Base-by-base conservation (phyloP, 257 asterid species). In the Anisodus acutangulus region DNA sequence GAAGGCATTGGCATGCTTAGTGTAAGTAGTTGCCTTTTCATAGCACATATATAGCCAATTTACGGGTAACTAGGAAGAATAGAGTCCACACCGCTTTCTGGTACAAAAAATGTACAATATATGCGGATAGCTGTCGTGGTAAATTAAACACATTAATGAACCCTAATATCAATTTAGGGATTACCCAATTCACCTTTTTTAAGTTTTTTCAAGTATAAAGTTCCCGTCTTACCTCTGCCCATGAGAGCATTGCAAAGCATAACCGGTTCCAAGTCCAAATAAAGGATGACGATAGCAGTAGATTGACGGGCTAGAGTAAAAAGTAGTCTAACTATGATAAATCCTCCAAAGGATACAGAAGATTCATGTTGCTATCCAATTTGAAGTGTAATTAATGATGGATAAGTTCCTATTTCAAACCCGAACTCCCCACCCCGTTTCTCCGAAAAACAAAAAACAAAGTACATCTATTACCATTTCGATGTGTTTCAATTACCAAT, bases 351-450 rank as follows among this genome's bases (percentile, higher is more conserved):
- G 26, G 22, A 76, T 76, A 26, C 63, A 51, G 19, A 76, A 76
- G 4, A n/a, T n/a, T 76, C 62, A 76, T 22, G 63, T 22, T 1
- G 47, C 81, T 51, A 74, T 49, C 60, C 60, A 74, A 74, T 12
- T 45, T 71, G 41, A 74, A 49, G 81, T 49, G 81, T 74, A 11
- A 74, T 74, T 45, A 74, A 49, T 74, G 62, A 49, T 45, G 4
- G 22, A 5, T 43, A 71, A 45, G 80, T 19, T 74, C 81, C 43
- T 74, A 49, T 12, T 3, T 49, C 62, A 12, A 74, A 22, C 62
- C 2, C 3, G 60, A 22, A 22, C 26, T 22, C 26, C 26, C 47
- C 37, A 41, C 76, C n/a, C 6, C 0, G 4, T 39, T 37, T 13
- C 39, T 53, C 26, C 1, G 26, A 22, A 3, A 70, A 43, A 54